Percentiles rank a stretch among this genome's conserved stretches.
phyloP scores from a whole-genome alignment of 345 rosid genomes.

The Syzygium jambos region DNA sequence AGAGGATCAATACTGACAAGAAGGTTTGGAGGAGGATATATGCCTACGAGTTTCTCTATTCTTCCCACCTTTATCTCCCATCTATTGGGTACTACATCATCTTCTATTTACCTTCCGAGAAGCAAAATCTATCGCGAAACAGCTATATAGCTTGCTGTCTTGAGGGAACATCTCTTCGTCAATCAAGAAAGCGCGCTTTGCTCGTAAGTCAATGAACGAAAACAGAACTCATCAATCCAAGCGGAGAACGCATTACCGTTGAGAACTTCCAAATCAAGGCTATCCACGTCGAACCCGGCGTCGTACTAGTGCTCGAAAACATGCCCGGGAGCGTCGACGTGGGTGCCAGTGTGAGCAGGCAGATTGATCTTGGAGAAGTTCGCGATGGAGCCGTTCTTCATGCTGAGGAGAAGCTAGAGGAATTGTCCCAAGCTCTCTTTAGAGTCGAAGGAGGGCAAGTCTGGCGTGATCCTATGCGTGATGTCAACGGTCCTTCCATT shows the following conservation, averaged over 20 bases:
- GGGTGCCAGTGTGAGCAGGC: slow-evolving; percentile 9
- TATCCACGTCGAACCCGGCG: slow-evolving; percentile 12
- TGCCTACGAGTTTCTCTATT: neutral
- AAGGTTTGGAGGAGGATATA: accelerated
- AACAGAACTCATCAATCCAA: neutral
- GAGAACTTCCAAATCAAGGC: slow-evolving; percentile 8
- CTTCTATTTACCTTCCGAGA: neutral
- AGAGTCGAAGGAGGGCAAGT: neutral
- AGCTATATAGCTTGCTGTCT: neutral
- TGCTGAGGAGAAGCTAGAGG: slow-evolving; percentile 7
- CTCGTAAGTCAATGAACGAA: neutral
- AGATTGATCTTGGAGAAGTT: slow-evolving; percentile 10
- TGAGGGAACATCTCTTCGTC: neutral
- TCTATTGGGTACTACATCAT: neutral
- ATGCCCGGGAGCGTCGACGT: slow-evolving; percentile 8
- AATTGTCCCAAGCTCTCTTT: slow-evolving; percentile 1
- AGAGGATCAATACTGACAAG: neutral
- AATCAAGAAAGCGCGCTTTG: accelerated
- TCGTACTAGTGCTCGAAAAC: slow-evolving; percentile 5
- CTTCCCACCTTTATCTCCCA: neutral
- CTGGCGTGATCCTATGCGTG: slow-evolving; percentile 1
- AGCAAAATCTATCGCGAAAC: neutral
- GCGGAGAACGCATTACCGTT: neutral
- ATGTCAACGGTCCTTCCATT: slow-evolving; percentile 5
- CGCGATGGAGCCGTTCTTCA: slow-evolving; percentile 10